Base-by-base conservation (phyloP, 805 yeast species). In the Yamadazyma takamatsuzukensis region DNA sequence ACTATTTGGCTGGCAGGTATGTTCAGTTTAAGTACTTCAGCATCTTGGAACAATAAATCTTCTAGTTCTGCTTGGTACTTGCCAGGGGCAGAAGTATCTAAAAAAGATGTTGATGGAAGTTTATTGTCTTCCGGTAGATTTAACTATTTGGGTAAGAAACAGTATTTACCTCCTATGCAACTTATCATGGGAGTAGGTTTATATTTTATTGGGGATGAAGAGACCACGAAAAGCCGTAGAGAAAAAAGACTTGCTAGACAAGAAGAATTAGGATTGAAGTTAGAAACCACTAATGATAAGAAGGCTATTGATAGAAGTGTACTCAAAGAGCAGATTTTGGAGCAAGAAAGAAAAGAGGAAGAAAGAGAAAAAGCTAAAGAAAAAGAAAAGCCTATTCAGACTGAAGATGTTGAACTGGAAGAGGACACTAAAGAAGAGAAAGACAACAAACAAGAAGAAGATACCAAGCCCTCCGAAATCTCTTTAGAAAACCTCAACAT, bases 1-100 rank as follows among this genome's bases (percentile, higher is more conserved):
- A 82, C 97, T 0, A 64, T 90, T 36, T 68, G 79, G 53, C 98
- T 93, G 56, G 96, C 97, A 1, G 95, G 96, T 9, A 74, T 84
- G 5, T 81, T 81, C 43, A 74, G 94, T n/a, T 70, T 87, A 41
- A 74, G 89, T 15, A 72, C 90, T 0, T 81, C 95, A 6, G 78
- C 73, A 25, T 95, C 96, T 0, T 93, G 98, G 98, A 89, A 81
- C 24, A 74, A 82, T 33, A 90, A 89, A 53, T 70, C 82, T 18
- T 76, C 86, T 1, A 75, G 85, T 0, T 79, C 95, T 2, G 82
- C 96, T 2, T 88, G 95, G 94, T 83, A 78, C 74, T 75, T 84
- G n/a, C 70, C 68, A 22, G 88, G 88, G 2, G 54, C 56, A 12
- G 80, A 77, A 29, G 70, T 90, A 2, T 75, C 87, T 1, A 85